These are phyloP conservation scores for Termitomyces sp. DNA, from an alignment of 1,284 basidiomycete genomes.

Conservation along the genomic window DNA sequence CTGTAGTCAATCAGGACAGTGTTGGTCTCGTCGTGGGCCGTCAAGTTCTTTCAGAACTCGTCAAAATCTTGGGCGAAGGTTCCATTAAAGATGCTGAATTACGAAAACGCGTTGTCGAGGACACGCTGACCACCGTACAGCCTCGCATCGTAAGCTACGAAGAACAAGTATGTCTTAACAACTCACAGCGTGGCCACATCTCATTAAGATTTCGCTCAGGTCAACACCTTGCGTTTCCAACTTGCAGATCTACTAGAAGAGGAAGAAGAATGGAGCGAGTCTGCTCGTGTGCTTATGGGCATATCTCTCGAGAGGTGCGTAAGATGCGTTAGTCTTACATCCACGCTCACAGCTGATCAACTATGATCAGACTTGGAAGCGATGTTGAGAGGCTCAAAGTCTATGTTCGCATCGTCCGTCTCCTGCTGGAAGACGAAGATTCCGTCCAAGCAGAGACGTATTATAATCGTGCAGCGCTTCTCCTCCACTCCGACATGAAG, in stretches of 20 bases:
- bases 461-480: constrained; percentile 91
- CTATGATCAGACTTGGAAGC: constrained; percentile 49
- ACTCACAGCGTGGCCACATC: background rate
- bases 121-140: constrained; percentile 67
- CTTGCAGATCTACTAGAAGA: constrained; percentile 85
- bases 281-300: constrained; percentile 86
- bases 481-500: constrained; percentile 66
- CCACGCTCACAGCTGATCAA: constrained; percentile 4
- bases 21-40: constrained; percentile 81
- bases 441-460: constrained; percentile 93
- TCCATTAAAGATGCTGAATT: constrained; percentile 50
- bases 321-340: background rate
- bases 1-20: constrained; percentile 73
- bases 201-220: constrained; percentile 38
- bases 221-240: constrained; percentile 79
- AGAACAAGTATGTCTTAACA: constrained; percentile 69
- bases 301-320: constrained; percentile 85
- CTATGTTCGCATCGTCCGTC: constrained; percentile 91
- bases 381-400: constrained; percentile 87
- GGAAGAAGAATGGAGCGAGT: constrained; percentile 90
- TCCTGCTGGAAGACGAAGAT: constrained; percentile 94
- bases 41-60: constrained; percentile 80
- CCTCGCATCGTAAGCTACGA: constrained; percentile 85
- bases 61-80: constrained; percentile 56
- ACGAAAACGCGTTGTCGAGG: constrained; percentile 67